phyloP scores from a whole-genome alignment of 352 stramenopile genomes.

The Phytophthora pseudosyringae region DNA sequence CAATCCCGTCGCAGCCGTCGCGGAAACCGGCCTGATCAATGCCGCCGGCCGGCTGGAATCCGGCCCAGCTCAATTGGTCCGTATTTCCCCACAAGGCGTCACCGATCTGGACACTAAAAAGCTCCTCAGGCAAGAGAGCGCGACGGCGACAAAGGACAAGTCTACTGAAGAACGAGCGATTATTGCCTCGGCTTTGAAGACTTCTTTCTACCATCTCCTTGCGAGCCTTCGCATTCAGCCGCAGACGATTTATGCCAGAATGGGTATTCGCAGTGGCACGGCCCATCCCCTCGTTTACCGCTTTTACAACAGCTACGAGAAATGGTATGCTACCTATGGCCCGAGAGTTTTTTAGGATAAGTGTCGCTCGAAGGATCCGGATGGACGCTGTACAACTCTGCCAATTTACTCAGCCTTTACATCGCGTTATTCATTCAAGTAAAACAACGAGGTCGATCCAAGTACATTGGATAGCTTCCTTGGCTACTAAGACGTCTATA shows the following conservation, averaged over 20 bases:
- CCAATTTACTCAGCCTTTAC: too few species aligned
- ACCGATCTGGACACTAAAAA: neutral
- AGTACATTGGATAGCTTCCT: too few species aligned
- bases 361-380: too few species aligned
- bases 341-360: neutral
- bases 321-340: neutral
- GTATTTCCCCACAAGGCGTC: neutral
- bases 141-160: neutral
- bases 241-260: neutral
- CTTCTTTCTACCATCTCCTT: neutral
- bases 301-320: neutral
- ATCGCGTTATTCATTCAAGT: too few species aligned
- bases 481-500: too few species aligned
- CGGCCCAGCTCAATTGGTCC: neutral
- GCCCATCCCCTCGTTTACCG: neutral
- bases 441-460: too few species aligned
- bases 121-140: neutral
- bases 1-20: neutral
- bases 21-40: neutral
- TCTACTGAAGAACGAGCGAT: neutral
- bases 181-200: neutral
- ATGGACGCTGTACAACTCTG: too few species aligned
- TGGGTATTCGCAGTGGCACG: neutral
- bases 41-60: too few species aligned
- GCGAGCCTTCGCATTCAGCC: neutral